Base-by-base conservation (phyloP, 164 flowering plant genomes). In the Chimonanthus salicifolius region DNA sequence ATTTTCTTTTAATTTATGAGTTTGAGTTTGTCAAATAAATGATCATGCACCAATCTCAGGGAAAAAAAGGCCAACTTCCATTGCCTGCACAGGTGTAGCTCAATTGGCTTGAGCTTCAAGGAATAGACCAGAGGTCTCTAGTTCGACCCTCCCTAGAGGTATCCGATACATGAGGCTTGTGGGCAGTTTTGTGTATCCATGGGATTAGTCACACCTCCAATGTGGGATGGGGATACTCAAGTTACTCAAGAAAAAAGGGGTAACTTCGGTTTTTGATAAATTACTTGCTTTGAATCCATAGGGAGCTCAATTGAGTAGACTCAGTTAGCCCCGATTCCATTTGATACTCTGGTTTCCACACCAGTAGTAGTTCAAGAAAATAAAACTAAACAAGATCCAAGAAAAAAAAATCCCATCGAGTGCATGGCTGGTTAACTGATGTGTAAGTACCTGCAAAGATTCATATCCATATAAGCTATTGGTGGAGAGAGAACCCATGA, bases 401-500 rank as follows among this genome's bases (percentile, higher is more conserved):
- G 47, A 65, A 33, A 21, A 47, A 51, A 49, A 18, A 7, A 62
- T n/a, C 33, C 33, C 33, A 33, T 33, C 3, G 4, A 45, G 48
- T 15, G 50, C 16, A 8, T 6, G 54, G 16, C 16, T 48, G 15
- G 13, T 66, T 16, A 10, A 54, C 15, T 54, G 60, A 13, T 54
- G 60, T 46, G 0, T 68, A 72, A 86, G 68, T 92, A 95, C 98
- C 84, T 89, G 68, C 71, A 84, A 74, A 8, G 94, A 84, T 73
- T 92, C 96, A 86, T 91, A 92, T 75, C 92, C 90, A 83, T 89
- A 90, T 20, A 84, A 81, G 80, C 87, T 82, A 74, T 83, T 76
- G 21, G 97, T 85, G 50, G 95, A 77, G 73, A 84, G 83, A 83
- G 88, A 20, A 71, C 95, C 88, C 78, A 72, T 46, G n/a, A 68